Base-by-base conservation (phyloP, 1,284 basidiomycete species). In the Leccinum solheimii region DNA sequence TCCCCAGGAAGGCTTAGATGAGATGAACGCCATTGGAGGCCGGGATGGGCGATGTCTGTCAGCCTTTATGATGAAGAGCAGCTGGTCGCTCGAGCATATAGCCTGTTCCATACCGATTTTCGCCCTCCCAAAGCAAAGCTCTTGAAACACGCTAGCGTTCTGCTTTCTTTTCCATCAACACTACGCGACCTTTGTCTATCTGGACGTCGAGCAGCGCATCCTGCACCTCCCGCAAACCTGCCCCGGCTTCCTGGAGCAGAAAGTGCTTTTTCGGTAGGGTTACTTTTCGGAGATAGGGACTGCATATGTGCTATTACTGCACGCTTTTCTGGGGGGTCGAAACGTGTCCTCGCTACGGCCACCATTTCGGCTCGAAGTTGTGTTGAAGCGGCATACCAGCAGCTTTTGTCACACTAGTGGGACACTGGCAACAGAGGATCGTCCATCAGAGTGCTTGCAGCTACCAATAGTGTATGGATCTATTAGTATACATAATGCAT, bases 271-370 rank as follows among this genome's bases (percentile, higher is more conserved):
- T 96, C 90, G 38, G 86, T 83, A n/a, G 95, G 92, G 52, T 88
- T 83, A 1, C 69, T 86, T 85, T 66, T 90, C 87, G 0, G 95
- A 77, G 16, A 98, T 80, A 73, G 83, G 85, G 10, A 90, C 87
- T 4, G 92, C 93, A 74, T 98, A 97, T 32, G 30, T 62, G 85
- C 80, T 55, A 94, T 88, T 0, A 95, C 90, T 19, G 86, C 80
- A 50, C 81, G 80, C 76, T 97, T 95, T 76, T 99, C 97, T 57
- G 88, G 84, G 75, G 97, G 99, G 34, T 88, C 85, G 83, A 98
- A 99, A 26, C 86, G 86, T 36, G 90, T 92, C 34, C 85, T 80
- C 34, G 88, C 86, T 48, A 99, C 83, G 49, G 83, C 81, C 54
- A 86, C 84, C 59, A 91, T 83, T 76, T 99, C 97, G 52, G 86